Evolutionary conservation across 2,329 filamentous ascomycete genomes (phyloP).

Genomic region (Fusarium dlaminii): DNA sequence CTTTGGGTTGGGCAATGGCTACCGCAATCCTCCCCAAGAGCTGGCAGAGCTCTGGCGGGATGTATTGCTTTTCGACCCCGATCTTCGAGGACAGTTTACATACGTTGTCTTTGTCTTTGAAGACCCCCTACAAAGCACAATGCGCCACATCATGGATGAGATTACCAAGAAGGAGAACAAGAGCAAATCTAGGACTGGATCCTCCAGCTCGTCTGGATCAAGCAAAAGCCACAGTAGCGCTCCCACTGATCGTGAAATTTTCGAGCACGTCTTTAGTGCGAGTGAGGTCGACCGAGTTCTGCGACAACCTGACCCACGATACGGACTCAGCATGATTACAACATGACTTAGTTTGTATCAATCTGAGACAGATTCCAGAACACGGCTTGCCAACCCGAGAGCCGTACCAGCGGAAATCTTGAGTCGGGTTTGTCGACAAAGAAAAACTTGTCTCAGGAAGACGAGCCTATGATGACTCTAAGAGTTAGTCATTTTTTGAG

Average conservation of each 20-base stretch:
- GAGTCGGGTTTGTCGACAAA: slow-evolving; percentile 15
- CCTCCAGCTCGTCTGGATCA: slow-evolving; percentile 43
- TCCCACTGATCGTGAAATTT: slow-evolving; percentile 62
- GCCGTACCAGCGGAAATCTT: slow-evolving; percentile 2
- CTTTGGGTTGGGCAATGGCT: slow-evolving; percentile 71
- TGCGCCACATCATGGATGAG: slow-evolving; percentile 63
- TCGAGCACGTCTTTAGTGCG: slow-evolving; percentile 61
- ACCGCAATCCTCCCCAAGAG: slow-evolving; percentile 72
- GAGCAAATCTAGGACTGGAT: slow-evolving; percentile 47
- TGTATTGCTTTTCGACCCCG: slow-evolving; percentile 69
- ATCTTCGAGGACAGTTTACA: slow-evolving; percentile 68
- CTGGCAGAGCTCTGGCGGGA: slow-evolving; percentile 74
- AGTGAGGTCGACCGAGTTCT: slow-evolving; percentile 61
- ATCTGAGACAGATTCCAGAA: slow-evolving; percentile 11
- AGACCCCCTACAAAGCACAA: slow-evolving; percentile 63
- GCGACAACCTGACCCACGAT: slow-evolving; percentile 63
- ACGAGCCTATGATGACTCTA: slow-evolving; percentile 14
- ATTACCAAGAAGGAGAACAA: slow-evolving; percentile 61
- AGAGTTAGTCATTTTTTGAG: slow-evolving; percentile 25
- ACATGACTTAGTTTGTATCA: slow-evolving; percentile 39
- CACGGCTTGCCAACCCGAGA: background rate
- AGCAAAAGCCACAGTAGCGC: slow-evolving; percentile 43
- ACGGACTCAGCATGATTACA: slow-evolving; percentile 63
- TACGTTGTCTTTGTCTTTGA: slow-evolving; percentile 74
- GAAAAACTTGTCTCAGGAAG: slow-evolving; percentile 10